Conservation (phyloP, 148 eudicot genomes). For the Cornus kousa region DNA sequence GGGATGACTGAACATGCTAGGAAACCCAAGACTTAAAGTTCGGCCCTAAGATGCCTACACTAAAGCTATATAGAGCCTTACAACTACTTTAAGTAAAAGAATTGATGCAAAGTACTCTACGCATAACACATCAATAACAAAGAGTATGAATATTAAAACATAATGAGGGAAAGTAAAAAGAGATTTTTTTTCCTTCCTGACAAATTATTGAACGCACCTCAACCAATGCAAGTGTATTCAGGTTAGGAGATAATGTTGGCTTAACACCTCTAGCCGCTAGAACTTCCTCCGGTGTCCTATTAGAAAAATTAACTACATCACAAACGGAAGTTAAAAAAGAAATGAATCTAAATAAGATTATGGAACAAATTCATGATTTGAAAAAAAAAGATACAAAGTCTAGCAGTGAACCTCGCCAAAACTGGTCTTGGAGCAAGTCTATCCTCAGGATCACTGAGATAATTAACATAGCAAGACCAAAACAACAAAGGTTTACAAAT, state of each 20-base stretch:
- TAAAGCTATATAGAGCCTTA: not conserved
- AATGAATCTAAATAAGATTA: not conserved
- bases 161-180: too few relatives aligned
- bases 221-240: slow-evolving; percentile 86
- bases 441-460: slow-evolving; percentile 88
- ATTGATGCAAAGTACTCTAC: too few relatives aligned
- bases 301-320: slow-evolving; percentile 17
- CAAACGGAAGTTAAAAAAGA: not conserved
- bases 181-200: not conserved
- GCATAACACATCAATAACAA: too few relatives aligned
- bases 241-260: slow-evolving; percentile 96
- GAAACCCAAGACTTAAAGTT: too few relatives aligned
- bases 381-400: not conserved
- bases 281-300: slow-evolving; percentile 95
- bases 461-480: slow-evolving; percentile 5
- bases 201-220: slow-evolving; percentile 56
- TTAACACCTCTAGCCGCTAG: slow-evolving; percentile 96
- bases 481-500: slow-evolving; percentile 9
- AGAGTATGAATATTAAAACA: too few relatives aligned
- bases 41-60: too few relatives aligned
- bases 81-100: not conserved
- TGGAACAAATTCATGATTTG: not conserved
- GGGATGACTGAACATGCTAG: too few relatives aligned
- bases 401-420: slow-evolving; percentile 70
- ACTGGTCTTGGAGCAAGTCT: slow-evolving; percentile 82